Base-by-base conservation (phyloP, 1,139 yeast genomes). In the Kodamaea plutei region DNA sequence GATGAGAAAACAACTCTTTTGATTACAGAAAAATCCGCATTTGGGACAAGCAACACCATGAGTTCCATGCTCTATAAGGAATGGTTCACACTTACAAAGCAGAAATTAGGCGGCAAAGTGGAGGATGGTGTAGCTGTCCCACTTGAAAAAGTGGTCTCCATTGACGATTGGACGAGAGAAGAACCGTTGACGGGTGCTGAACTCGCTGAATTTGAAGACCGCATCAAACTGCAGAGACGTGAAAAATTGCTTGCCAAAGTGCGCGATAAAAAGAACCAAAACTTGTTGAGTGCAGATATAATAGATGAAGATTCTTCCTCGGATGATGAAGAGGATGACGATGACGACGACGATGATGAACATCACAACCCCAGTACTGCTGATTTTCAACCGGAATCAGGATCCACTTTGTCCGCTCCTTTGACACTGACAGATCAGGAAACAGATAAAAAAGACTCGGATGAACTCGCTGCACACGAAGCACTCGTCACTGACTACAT, bases 1-100 rank as follows among this genome's bases (percentile, higher is more conserved):
- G 77, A 75, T 44, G 83, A 79, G 23, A 73, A 72, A 33, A 79
- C 84, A 2, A 76, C 94, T 0, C 67, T 88, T 2, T 63, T 89
- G 3, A 53, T 91, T 34, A 87, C 96, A 0, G 94, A 87, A 45
- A 73, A 74, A 42, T 49, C 61, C 5, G 54, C 58, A 15, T 56
- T 53, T 36, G 63, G 61, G 4, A 28, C 39, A 6, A 57, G 52
- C 19, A 39, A 52, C 23, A 53, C 57, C 18, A 48, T 65, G 11
- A 57, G 59, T 33, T 41, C 60, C 3, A 48, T 47, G 31, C 48
- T 89, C 28, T 77, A 71, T 47, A 54, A 61, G 4, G 67, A 69
- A 32, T 87, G 95, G 95, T 61, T 59, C 35, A 47, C 52, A 7
- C 52, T 64, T 8, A 61, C 71, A 3, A 54, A 56, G 29, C 50